Evolutionary conservation across 257 asterid genomes (phyloP), one percentile per base, ranked within the genome.

Genomic region (Coffea eugenioides): DNA sequence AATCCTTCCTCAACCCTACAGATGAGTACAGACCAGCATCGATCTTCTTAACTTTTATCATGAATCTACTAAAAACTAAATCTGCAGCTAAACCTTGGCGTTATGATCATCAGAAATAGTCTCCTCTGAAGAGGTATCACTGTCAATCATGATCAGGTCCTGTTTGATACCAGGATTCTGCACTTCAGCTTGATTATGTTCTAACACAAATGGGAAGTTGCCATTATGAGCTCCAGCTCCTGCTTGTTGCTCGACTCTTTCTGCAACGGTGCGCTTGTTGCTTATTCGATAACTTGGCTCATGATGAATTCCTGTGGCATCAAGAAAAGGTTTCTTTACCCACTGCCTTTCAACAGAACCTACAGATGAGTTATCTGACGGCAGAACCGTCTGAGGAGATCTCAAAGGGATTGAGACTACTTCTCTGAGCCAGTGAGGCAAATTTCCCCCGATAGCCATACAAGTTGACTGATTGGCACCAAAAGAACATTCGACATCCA

Each of bases 121-220:
- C 85, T 90, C 97, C 82, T 93, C 97, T 1, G 97, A 91, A 23
- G 97, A 91, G 46, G 91, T 92, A 68, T 90, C 97, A 15, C 95
- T 88, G 8, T 86, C 84, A 83, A 90, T 87, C 69, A 87, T 62
- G 68, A 91, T 83, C 88, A 89, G 69, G 51, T 89, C 90, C 81
- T 56, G 76, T 75, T 84, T 79, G 77, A 72, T 71, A n/a, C 16
- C 84, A 13, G 14, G 72, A 20, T 21, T 46, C 71, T 77, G 80
- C 18, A 12, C 77, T 39, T 78, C 81, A 49, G 20, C 68, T 51
- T 85, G 81, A 13, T 65, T 81, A 39, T 45, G 52, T 36, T 67
- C 39, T 18, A 49, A 65, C 15, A 69, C 73, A 54, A 75, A 34
- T 4, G 77, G 74, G 34, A 62, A 27, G 79, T 74, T 72, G 59